These are phyloP conservation scores for Abelmoschus esculentus DNA, from an alignment of 345 rosid species.

Conservation along the genomic window DNA sequence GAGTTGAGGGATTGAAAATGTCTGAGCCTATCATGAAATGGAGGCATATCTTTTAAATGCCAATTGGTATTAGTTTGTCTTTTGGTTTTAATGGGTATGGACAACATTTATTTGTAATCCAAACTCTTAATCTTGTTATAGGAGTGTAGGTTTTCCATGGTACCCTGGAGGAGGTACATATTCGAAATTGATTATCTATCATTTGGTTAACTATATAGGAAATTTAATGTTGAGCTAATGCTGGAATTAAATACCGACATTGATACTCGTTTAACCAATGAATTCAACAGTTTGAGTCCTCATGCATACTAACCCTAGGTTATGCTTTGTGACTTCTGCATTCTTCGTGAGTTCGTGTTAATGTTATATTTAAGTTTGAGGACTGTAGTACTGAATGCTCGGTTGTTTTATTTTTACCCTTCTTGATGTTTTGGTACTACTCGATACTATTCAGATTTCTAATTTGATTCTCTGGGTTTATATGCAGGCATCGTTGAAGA, in stretches of 20 bases:
- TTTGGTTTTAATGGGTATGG: neutral
- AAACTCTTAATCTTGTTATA: neutral
- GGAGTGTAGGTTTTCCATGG: neutral
- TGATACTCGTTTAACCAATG: neutral
- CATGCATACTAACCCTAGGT: neutral
- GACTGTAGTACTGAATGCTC: neutral
- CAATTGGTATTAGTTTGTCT: neutral
- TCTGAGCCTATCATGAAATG: neutral
- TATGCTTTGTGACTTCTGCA: neutral
- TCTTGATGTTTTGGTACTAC: neutral
- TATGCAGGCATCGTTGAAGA: constrained; percentile 58
- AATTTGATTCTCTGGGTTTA: constrained; percentile 1
- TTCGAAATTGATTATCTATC: neutral
- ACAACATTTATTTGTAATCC: neutral
- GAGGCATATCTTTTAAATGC: neutral
- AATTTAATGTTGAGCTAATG: neutral
- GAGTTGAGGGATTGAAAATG: neutral
- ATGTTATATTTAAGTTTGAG: neutral
- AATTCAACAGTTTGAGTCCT: neutral
- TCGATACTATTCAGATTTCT: neutral
- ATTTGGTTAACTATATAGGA: neutral
- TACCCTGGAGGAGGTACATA: neutral
- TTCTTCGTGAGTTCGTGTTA: neutral
- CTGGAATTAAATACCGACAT: neutral
- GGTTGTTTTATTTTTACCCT: neutral